phyloP scores from a whole-genome alignment of 139 green algal species.

The Chlorella sp. region DNA sequence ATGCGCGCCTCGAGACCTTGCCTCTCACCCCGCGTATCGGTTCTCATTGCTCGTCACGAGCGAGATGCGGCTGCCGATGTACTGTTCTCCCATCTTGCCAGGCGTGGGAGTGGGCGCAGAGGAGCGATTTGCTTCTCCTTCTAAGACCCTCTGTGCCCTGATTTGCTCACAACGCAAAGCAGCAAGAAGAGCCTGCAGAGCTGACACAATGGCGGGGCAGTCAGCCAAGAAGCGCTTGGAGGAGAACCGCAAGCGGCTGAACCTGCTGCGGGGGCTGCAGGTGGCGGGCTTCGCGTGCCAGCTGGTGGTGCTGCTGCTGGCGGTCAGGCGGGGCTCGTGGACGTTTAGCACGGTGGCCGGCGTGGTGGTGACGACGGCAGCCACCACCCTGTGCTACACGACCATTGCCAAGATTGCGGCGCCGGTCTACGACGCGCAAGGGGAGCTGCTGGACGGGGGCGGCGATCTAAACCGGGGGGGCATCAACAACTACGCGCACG shows the following conservation, averaged over 20 bases:
- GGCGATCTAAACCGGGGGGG: slow-evolving; percentile 58
- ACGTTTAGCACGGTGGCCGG: slow-evolving; percentile 18
- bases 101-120: no score
- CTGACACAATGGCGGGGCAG: slow-evolving; percentile 51
- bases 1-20: no score
- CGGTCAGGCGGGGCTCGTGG: slow-evolving; percentile 12
- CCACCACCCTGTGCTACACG: slow-evolving; percentile 37
- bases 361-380: slow-evolving; percentile 18
- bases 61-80: not conserved
- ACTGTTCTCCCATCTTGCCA: not conserved
- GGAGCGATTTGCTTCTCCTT: no score
- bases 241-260: slow-evolving; percentile 41
- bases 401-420: slow-evolving; percentile 40
- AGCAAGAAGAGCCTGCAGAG: no score
- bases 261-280: slow-evolving; percentile 23
- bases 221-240: slow-evolving; percentile 64
- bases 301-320: slow-evolving; percentile 25
- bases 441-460: slow-evolving; percentile 61
- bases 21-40: not conserved
- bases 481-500: slow-evolving; percentile 61
- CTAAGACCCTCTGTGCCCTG: no score
- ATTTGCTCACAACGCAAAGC: no score
- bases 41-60: not conserved
- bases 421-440: slow-evolving; percentile 40
- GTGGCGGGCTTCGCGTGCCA: slow-evolving; percentile 22